Percentiles rank a stretch among this genome's conserved stretches.
Conservation (phyloP, 106 monocot genomes). For the Dendrobium catenatum region DNA sequence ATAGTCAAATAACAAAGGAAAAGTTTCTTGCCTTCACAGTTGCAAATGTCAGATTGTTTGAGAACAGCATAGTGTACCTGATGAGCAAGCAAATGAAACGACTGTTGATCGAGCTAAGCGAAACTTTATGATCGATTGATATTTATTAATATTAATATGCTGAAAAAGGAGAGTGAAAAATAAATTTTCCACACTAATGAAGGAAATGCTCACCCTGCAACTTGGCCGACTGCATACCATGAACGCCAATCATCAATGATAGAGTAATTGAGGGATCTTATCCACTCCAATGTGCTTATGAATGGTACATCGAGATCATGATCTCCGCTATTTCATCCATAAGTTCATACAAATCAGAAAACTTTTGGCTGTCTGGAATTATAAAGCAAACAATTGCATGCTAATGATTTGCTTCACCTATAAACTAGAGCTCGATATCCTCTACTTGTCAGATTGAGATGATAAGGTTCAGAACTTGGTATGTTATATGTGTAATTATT, state of each 20-base stretch:
- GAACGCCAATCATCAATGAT: constrained; percentile 15
- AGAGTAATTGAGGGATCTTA: constrained; percentile 9
- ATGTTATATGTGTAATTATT: constrained; percentile 1
- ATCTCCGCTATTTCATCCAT: constrained; percentile 10
- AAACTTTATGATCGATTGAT: too few species aligned
- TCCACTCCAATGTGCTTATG: constrained; percentile 9
- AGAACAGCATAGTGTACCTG: constrained; percentile 6
- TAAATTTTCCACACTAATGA: too few species aligned
- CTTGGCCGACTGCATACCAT: constrained; percentile 27
- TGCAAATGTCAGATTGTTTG: constrained; percentile 4
- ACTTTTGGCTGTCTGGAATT: background rate
- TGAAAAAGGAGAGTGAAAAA: too few species aligned
- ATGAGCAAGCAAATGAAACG: background rate
- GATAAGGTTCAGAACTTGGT: background rate
- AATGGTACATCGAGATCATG: constrained; percentile 2
- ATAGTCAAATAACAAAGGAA: background rate
- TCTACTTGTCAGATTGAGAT: constrained; percentile 6
- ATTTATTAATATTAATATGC: too few species aligned
- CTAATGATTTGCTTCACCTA: constrained; percentile 1
- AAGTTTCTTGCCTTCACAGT: background rate
- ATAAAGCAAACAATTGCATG: background rate
- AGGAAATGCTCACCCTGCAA: constrained; percentile 23
- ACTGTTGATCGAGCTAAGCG: too few species aligned
- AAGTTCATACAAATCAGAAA: background rate
- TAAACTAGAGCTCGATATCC: constrained; percentile 17